Conservation (phyloP, 306 rosid species). For the Arachis stenosperma region DNA sequence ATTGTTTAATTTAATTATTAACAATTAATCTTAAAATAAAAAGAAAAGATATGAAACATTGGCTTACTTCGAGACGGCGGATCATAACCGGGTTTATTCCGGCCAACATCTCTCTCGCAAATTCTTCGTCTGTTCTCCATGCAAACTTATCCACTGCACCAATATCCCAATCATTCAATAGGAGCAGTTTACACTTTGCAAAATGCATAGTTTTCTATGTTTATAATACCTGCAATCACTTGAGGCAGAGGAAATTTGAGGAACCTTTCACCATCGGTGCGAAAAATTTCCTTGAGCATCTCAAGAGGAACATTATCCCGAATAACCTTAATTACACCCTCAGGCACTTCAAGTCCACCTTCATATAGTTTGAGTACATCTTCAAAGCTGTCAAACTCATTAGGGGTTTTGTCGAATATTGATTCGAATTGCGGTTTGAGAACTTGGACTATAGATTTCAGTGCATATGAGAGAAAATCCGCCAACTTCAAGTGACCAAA, state of each 20-base stretch:
- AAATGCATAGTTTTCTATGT: slow-evolving; percentile 30
- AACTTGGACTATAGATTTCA: slow-evolving; percentile 71
- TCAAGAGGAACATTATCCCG: slow-evolving; percentile 59
- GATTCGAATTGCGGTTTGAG: slow-evolving; percentile 67
- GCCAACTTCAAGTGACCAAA: slow-evolving; percentile 78
- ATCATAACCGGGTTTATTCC: slow-evolving; percentile 74
- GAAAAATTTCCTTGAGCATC: slow-evolving; percentile 68
- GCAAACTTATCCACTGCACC: slow-evolving; percentile 63
- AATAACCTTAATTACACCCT: slow-evolving; percentile 46
- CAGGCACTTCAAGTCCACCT: slow-evolving; percentile 66
- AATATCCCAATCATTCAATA: slow-evolving; percentile 32
- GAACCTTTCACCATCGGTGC: slow-evolving; percentile 69
- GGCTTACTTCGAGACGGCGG: slow-evolving; percentile 62
- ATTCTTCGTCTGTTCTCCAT: slow-evolving; percentile 88
- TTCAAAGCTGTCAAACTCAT: slow-evolving; percentile 69
- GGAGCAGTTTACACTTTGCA: not conserved
- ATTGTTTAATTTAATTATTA: not conserved
- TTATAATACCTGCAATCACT: slow-evolving; percentile 67
- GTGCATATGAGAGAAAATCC: slow-evolving; percentile 75
- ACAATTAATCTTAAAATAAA: not conserved
- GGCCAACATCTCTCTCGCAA: slow-evolving; percentile 90
- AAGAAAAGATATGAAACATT: not conserved
- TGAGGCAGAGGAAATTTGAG: slow-evolving; percentile 73
- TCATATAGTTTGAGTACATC: slow-evolving; percentile 73
- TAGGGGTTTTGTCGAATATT: slow-evolving; percentile 51